Conservation (phyloP, 2,329 filamentous ascomycete genomes). For the Pseudogymnoascus sp. region DNA sequence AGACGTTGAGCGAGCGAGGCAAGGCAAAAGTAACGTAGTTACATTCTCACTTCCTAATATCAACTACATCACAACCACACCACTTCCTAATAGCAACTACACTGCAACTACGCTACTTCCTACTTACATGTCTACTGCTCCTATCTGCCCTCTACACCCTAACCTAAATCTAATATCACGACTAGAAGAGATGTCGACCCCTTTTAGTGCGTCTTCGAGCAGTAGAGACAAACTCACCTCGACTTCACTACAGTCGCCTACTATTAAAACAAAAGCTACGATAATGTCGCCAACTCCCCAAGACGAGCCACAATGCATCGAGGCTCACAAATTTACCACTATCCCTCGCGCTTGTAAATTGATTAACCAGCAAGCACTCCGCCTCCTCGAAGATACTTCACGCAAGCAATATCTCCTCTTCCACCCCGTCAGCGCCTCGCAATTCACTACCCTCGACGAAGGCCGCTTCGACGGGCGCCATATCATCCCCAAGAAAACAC, state of each 20-base stretch:
- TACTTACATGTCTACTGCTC: not conserved
- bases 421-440: not conserved
- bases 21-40: not conserved
- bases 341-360: not conserved
- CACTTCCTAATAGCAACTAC: not conserved
- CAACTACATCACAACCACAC: not conserved
- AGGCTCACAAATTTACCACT: not conserved
- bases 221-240: not conserved
- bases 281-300: not conserved
- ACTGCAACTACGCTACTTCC: not conserved
- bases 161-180: not conserved
- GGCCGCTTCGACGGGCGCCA: not conserved
- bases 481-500: not conserved
- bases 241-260: not conserved
- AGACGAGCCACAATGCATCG: not conserved
- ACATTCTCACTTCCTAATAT: not conserved
- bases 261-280: not conserved
- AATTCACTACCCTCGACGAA: not conserved
- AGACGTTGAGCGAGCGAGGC: not conserved
- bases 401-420: not conserved
- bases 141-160: not conserved
- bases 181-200: not conserved
- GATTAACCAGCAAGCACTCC: not conserved
- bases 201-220: not conserved
- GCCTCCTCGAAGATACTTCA: not conserved